Percentiles rank a stretch among this genome's conserved stretches.
phyloP scores from a whole-genome alignment of 2,329 filamentous ascomycete genomes.

The Allantophomopsis lycopodina region DNA sequence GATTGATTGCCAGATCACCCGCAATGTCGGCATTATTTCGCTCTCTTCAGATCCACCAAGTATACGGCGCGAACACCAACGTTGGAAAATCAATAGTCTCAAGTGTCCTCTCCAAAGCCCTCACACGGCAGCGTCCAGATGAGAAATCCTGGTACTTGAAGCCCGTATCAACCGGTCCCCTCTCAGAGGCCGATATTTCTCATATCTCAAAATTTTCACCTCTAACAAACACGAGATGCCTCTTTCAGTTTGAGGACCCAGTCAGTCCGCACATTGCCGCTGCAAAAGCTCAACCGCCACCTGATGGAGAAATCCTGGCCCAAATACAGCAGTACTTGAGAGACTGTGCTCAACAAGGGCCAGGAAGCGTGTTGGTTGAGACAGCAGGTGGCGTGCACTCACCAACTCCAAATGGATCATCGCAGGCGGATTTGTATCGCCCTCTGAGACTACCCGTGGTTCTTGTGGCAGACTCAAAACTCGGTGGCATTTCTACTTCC shows the following conservation, averaged over 20 bases:
- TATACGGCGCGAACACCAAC: slow-evolving; percentile 75
- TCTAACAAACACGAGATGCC: slow-evolving; percentile 37
- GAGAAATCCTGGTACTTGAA: slow-evolving; percentile 56
- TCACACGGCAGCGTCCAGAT: slow-evolving; percentile 28
- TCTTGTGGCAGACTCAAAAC: slow-evolving; percentile 59
- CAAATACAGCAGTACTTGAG: slow-evolving; percentile 31
- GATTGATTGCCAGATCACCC: too few relatives aligned
- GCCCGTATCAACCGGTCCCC: slow-evolving; percentile 65
- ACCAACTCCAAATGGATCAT: slow-evolving; percentile 59
- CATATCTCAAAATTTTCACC: slow-evolving; percentile 45
- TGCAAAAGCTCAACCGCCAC: slow-evolving; percentile 25
- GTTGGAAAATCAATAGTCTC: slow-evolving; percentile 77
- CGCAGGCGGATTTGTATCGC: slow-evolving; percentile 67
- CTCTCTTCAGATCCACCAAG: slow-evolving; percentile 53
- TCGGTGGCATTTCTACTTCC: slow-evolving; percentile 70
- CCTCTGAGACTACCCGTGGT: slow-evolving; percentile 61
- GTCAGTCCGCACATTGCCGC: slow-evolving; percentile 71
- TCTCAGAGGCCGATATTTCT: slow-evolving; percentile 53
- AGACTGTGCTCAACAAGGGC: slow-evolving; percentile 24
- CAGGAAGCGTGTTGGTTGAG: slow-evolving; percentile 58
- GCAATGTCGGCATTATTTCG: slow-evolving; percentile 19
- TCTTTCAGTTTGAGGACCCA: slow-evolving; percentile 61
- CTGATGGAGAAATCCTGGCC: slow-evolving; percentile 34
- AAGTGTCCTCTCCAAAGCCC: slow-evolving; percentile 54
- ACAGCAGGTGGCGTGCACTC: slow-evolving; percentile 76